Evolutionary conservation across 1,139 yeast genomes (phyloP), one percentile per base, ranked within the genome.

Genomic region (Hanseniaspora gamundiae): DNA sequence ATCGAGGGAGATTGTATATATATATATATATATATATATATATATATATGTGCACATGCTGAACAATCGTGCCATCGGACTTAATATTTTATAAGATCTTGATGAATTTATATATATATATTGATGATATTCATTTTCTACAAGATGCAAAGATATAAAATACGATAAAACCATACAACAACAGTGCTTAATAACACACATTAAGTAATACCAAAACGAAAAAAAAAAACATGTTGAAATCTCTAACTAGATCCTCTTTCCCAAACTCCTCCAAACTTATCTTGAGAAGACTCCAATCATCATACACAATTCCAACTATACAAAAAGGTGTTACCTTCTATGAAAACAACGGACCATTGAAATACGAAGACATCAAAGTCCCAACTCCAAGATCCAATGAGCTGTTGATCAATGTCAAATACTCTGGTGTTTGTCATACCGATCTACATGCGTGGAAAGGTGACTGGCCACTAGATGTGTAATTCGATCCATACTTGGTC

Each of bases 391-490:
- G 77, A 59, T 64, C 85, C 45, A 78, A 71, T 57, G 86, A 80
- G 63, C 63, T 80, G 49, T 70, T 80, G 59, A 70, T 80, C 60
- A 72, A 80, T 56, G 76, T 80, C 57, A 76, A 77, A 63, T 80
- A 78, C 67, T 79, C 86, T 10, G 87, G 87, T 65, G 87, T 80
- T 41, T 80, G 87, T 61, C 87, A 80, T 67, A 80, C 86, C 40
- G 87, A 80, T 60, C 70, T 80, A 57, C 87, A 80, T 63, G 87
- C 85, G 40, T 80, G 85, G 84, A 74, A 78, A 58, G 86, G 86
- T 60, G 86, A 80, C 60, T 78, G 86, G 86, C 86, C 86, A 48
- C 65, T 78, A 54, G 70, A 55, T 39, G 71, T 78, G 53, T 80
- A 80, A 61, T 69, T 79, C 52, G 86, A 87, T 31, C 45, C 45